Evolutionary conservation across 495 filamentous ascomycete genomes (phyloP).

Genomic region (Achaetomiella virescens): DNA sequence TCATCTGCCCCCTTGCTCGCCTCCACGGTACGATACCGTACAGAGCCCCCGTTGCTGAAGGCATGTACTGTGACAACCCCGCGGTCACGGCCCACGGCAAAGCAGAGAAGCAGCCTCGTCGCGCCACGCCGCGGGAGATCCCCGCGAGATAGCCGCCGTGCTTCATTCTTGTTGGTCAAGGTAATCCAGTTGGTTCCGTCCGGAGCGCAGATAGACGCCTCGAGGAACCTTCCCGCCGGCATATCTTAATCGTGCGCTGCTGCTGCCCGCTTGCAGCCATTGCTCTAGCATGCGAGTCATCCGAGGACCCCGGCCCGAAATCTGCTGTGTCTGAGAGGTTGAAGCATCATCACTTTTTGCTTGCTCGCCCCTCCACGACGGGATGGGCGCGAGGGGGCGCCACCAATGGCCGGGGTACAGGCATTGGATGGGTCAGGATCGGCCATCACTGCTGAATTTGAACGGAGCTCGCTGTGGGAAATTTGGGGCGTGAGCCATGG

Average conservation of each 20-base stretch:
- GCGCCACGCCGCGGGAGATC: conserved; percentile 2
- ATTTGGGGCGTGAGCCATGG: not conserved
- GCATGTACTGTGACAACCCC: conserved; percentile 1
- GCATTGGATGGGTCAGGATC: not conserved
- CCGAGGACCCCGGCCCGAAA: not conserved
- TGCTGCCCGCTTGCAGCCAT: conserved; percentile 3
- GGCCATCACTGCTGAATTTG: conserved; percentile 4
- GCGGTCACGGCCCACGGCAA: not conserved
- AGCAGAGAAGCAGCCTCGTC: not conserved
- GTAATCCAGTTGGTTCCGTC: not conserved
- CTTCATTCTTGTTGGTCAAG: conserved; percentile 1
- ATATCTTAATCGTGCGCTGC: conserved; percentile 13
- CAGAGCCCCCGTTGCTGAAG: too few relatives aligned
- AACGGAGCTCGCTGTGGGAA: not conserved
- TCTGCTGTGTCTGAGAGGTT: not conserved
- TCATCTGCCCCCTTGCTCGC: too few relatives aligned
- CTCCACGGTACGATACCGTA: not conserved
- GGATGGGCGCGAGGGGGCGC: not conserved
- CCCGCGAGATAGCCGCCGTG: conserved; percentile 17
- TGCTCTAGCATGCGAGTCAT: not conserved
- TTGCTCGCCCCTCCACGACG: not conserved
- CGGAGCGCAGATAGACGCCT: conserved; percentile 8
- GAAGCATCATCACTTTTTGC: not conserved
- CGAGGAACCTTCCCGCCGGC: conserved; percentile 4
- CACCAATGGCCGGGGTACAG: not conserved